Evolutionary conservation across 1,284 basidiomycete genomes (phyloP), one percentile per base, ranked within the genome.

Genomic region (Anthracocystis walkeri): DNA sequence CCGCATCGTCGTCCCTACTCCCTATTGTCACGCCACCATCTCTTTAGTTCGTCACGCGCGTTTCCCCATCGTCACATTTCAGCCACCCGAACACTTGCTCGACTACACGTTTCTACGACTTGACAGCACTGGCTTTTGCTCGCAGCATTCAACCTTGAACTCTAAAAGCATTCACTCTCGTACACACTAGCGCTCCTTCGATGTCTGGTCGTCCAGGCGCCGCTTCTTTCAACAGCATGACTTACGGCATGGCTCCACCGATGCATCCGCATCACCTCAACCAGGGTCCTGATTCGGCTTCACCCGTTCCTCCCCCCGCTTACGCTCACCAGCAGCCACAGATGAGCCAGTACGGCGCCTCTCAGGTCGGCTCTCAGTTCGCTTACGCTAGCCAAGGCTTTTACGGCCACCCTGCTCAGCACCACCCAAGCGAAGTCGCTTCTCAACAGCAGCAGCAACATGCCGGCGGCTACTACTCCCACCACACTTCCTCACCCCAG

Each of bases 171-270:
- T 38, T 38, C 35, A 38, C 35, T 10, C 12, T 38, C 35, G 14
- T 16, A 16, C 11, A 38, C 11, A 29, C 29, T 29, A 5, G 4
- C 14, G 35, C 35, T 38, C 35, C 35, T 25, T 48, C 45, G 2
- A 59, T 63, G 59, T 69, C 63, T 58, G 64, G 58, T 67, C 57
- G 64, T 1, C 58, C 55, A 50, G 50, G 54, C 52, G 46, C 60
- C 23, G 20, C 61, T 18, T 21, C 61, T 18, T 21, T 53, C 21
- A 49, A 31, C 58, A 48, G 48, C 57, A 76, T 76, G 73, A 62
- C 63, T 31, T 76, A 76, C 68, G 68, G 73, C 29, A 76, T 76
- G 73, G 64, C 65, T 44, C 68, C 68, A 20, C 68, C 73, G 1
- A 70, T 75, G 73, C 64, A 65, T 33, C 64, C 67, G 57, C 73